phyloP scores from a whole-genome alignment of 345 rosid species.

The Leavenworthia alabamica region DNA sequence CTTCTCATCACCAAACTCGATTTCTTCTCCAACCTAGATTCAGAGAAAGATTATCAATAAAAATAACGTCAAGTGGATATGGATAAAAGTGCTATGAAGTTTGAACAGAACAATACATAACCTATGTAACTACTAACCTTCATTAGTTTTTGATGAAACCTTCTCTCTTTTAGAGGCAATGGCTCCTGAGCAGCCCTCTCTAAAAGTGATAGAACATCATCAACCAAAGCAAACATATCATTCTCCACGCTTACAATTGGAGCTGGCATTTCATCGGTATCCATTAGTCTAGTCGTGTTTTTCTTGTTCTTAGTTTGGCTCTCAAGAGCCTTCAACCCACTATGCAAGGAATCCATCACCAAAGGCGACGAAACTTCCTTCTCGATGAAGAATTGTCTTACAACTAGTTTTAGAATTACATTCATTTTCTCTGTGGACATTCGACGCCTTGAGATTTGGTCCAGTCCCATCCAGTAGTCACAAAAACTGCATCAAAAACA shows the following conservation, averaged over 20 bases:
- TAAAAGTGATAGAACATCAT: slow-evolving; percentile 63
- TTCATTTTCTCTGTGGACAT: slow-evolving; percentile 86
- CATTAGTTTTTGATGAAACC: slow-evolving; percentile 70
- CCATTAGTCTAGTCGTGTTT: slow-evolving; percentile 45
- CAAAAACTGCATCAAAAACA: slow-evolving; percentile 52
- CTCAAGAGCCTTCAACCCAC: slow-evolving; percentile 94
- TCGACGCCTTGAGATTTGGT: slow-evolving; percentile 53
- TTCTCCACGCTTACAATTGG: slow-evolving; percentile 69
- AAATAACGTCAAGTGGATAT: not conserved
- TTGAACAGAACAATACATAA: not conserved
- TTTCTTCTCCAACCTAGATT: slow-evolving; percentile 78
- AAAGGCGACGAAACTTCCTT: slow-evolving; percentile 93
- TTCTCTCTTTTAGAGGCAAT: slow-evolving; percentile 77
- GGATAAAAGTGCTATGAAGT: not conserved
- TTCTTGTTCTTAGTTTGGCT: slow-evolving; percentile 62
- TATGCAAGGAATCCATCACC: slow-evolving; percentile 97
- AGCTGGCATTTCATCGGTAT: slow-evolving; percentile 61
- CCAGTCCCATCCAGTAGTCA: slow-evolving; percentile 78
- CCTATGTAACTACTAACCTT: slow-evolving; percentile 71
- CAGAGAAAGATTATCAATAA: not conserved
- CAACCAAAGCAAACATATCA: slow-evolving; percentile 74
- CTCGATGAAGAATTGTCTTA: slow-evolving; percentile 81
- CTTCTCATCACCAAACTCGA: slow-evolving; percentile 68
- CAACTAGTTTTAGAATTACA: slow-evolving; percentile 70
- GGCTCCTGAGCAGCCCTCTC: slow-evolving; percentile 84